Conservation (phyloP, 2,329 filamentous ascomycete species). For the Albophoma yamanashiensis region DNA sequence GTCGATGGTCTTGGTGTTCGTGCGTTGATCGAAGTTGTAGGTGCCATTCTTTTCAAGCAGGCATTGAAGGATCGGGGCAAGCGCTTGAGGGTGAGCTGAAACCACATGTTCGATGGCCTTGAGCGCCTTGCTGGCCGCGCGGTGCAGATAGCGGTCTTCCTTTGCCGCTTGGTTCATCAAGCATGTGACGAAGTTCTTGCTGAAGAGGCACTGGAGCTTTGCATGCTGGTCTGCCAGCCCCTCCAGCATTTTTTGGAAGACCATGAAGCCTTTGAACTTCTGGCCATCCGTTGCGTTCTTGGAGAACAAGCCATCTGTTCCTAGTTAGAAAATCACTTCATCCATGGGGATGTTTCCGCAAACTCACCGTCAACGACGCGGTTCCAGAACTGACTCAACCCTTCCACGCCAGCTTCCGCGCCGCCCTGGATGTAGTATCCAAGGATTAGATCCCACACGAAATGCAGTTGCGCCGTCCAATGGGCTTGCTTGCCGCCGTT, state of each 20-base stretch:
- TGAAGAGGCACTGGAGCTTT: conserved; percentile 56
- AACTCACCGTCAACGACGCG: conserved; percentile 72
- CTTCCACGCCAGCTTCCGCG: conserved; percentile 22
- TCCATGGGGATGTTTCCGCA: background rate
- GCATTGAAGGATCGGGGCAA: conserved; percentile 50
- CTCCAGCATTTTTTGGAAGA: conserved; percentile 67
- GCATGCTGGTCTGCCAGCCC: conserved; percentile 32
- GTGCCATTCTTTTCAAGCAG: conserved; percentile 61
- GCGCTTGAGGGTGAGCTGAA: conserved; percentile 46
- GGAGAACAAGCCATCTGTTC: conserved; percentile 69
- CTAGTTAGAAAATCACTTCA: conserved; percentile 10
- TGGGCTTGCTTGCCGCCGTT: conserved; percentile 52
- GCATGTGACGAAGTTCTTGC: conserved; percentile 70
- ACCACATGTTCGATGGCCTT: conserved; percentile 58
- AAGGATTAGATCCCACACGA: conserved; percentile 80
- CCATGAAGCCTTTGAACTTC: conserved; percentile 83
- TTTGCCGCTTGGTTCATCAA: conserved; percentile 75
- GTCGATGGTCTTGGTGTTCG: conserved; percentile 77
- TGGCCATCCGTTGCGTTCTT: conserved; percentile 73
- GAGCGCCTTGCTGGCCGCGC: conserved; percentile 66
- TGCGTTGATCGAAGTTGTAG: conserved; percentile 76
- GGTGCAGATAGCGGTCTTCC: conserved; percentile 68
- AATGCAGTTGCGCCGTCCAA: conserved; percentile 73
- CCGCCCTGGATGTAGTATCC: conserved; percentile 32
- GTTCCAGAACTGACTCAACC: conserved; percentile 73